Evolutionary conservation across 2,329 filamentous ascomycete genomes (phyloP), one percentile per base, ranked within the genome.

Genomic region (Sporothrix mexicana): DNA sequence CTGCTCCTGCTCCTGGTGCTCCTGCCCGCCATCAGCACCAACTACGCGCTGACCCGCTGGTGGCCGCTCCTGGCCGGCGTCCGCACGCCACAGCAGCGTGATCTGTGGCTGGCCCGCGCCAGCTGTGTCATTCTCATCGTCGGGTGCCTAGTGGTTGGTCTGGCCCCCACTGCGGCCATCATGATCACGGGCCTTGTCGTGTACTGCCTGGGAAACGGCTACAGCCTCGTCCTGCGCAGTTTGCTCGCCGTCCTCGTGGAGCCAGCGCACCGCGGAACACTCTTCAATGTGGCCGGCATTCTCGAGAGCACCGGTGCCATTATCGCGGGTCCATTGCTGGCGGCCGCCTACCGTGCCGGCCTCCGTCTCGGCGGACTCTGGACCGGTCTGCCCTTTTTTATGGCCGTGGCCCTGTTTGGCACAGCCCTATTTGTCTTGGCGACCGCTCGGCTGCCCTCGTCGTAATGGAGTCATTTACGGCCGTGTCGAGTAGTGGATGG

Each of bases 341-440:
- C 69, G 12, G 55, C 69, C 12, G 69, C 55, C 57, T 71, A 64
- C 57, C 69, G 69, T 47, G 30, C 25, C 20, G 69, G 69, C 45
- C 57, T 71, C 20, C 45, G 45, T 47, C 55, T 71, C 55, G 69
- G 36, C 41, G 53, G 53, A 30, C 53, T 57, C 6, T 71, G 69
- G 69, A 53, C 45, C 25, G 69, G 69, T n/a, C 45, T 71, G 57
- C 69, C 69, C 17, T 71, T 71, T 47, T 41, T 71, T 25, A 45
- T 49, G n/a, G 55, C 69, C 36, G 69, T 59, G 7, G 43, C 10
- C 7, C 57, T 71, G 43, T 71, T 64, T 25, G 23, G 53, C n/a
- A 57, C n/a, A 23, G 53, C 53, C 53, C n/a, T 57, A 1, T 57
- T 57, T 57, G n/a, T 57, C 53, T 57, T 57, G 53, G n/a, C 53